phyloP scores from a whole-genome alignment of 2,329 filamentous ascomycete species.

The Phoma sp. region DNA sequence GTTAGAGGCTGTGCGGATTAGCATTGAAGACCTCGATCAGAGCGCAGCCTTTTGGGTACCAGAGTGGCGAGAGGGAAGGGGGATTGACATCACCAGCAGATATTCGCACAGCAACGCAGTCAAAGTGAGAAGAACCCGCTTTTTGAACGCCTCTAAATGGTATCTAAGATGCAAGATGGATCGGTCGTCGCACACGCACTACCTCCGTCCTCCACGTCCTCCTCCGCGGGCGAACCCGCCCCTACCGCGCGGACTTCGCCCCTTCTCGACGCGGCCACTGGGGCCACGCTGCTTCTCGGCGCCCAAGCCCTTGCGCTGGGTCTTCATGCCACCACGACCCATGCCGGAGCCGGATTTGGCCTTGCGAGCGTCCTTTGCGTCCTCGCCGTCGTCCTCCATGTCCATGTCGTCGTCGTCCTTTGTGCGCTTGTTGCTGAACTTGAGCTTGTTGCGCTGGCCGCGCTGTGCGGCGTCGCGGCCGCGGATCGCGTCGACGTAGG shows the following conservation, averaged over 20 bases:
- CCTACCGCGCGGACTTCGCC: slow-evolving; percentile 23
- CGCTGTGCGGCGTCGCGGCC: slow-evolving; percentile 64
- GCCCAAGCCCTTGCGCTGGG: slow-evolving; percentile 45
- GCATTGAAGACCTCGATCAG: no score
- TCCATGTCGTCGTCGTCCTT: slow-evolving; percentile 56
- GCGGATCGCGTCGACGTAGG: slow-evolving; percentile 66
- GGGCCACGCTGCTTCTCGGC: slow-evolving; percentile 42
- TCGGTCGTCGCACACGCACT: neutral
- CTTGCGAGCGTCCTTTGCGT: slow-evolving; percentile 44
- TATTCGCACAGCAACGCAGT: no score
- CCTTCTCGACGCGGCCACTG: slow-evolving; percentile 24
- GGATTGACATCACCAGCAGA: no score
- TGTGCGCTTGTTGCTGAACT: slow-evolving; percentile 60
- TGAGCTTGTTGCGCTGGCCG: slow-evolving; percentile 65
- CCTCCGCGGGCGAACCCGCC: slow-evolving; percentile 14
- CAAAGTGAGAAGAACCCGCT: neutral
- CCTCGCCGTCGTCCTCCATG: slow-evolving; percentile 51
- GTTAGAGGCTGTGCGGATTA: no score
- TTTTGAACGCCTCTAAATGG: slow-evolving; percentile 17
- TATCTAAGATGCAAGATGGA: slow-evolving; percentile 14
- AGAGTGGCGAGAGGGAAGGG: no score
- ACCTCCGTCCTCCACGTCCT: slow-evolving; percentile 8
- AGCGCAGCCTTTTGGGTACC: no score
- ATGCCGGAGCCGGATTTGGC: slow-evolving; percentile 43
- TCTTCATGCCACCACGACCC: slow-evolving; percentile 34